These are phyloP conservation scores for Boletus vinaceobasis DNA, from an alignment of 768 basidiomycete genomes.

Conservation along the genomic window DNA sequence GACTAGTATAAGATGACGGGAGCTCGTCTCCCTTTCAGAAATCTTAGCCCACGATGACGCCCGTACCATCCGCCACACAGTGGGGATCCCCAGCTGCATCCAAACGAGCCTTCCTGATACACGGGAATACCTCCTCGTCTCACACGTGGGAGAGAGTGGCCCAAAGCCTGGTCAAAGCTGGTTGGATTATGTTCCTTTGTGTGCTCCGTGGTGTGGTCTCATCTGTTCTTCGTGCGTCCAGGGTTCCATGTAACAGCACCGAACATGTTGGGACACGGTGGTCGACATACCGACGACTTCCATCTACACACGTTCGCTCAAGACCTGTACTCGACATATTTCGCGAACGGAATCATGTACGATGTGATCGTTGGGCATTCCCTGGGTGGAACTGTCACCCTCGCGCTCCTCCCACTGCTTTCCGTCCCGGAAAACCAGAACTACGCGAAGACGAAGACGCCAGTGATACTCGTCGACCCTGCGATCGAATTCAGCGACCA, in stretches of 20 bases:
- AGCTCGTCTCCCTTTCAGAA: no score
- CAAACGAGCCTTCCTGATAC: conserved; percentile 16
- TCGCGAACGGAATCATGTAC: conserved; percentile 8
- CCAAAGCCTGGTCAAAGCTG: conserved; percentile 4
- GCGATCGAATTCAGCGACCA: conserved; percentile 1
- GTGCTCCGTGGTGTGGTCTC: not conserved
- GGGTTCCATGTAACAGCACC: conserved; percentile 17
- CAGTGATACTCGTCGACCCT: conserved; percentile 16
- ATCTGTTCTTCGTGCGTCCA: not conserved
- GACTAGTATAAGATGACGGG: not conserved
- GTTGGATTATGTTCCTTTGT: not conserved
- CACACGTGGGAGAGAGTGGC: conserved; percentile 15
- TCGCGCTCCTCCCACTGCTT: conserved; percentile 12
- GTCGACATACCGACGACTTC: conserved; percentile 10
- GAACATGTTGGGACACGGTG: conserved; percentile 16
- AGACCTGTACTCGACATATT: conserved; percentile 15
- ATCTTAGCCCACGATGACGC: conserved; percentile 3
- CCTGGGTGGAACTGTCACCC: conserved; percentile 6
- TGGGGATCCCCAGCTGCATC: conserved; percentile 14
- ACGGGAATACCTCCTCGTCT: conserved; percentile 9
- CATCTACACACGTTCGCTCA: conserved; percentile 8
- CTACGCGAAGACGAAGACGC: not conserved
- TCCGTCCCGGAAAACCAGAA: not conserved
- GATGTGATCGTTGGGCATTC: conserved; percentile 20
- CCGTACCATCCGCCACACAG: conserved; percentile 13